Base-by-base conservation (phyloP, 371 early-diverging fungal genomes). In the Mortierella sp. region DNA sequence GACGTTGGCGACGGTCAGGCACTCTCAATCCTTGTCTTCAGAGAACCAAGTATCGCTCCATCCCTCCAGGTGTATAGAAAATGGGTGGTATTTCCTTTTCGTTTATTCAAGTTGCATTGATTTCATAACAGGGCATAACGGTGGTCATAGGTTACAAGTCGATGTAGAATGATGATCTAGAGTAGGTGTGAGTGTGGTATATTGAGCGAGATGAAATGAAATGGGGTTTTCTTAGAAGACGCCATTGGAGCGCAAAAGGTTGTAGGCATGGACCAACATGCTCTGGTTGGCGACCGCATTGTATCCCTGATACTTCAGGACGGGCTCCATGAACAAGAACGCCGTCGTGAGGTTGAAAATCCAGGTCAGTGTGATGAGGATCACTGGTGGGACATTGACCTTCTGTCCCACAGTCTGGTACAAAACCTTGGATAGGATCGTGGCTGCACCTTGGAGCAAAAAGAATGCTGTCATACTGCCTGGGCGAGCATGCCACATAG, bases 391-490 rank as follows among this genome's bases (percentile, higher is more conserved):
- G 1, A 76, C 66, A 8, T 48, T 26, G 46, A 76, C 52, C 53
- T 65, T 69, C 16, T 59, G 52, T n/a, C 76, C 70, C 12, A 76
- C 50, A 5, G 69, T 65, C 31, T 59, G 53, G 39, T 62, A 3
- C 41, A 76, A 19, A 6, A 21, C 51, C 59, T 76, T 65, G 59
- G 70, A 76, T 30, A 69, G 3, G 23, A 76, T 65, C 16, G 76
- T 76, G 1, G 49, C 76, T 2, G 66, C 76, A 27, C 76, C 76
- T 23, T 76, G 70, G 28, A 76, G 31, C 54, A 76, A 54, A 45
- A 76, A 76, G 53, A 69, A 76, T n/a, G 43, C 51, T 2, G 74
- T 74, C 74, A 74, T 74, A n/a, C 27, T 48, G 14, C 74, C 74
- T 8, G 61, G 61, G 26, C 66, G 60, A 6, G 41, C 38, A 30